These are phyloP conservation scores for Metarhizium rileyi DNA, from an alignment of 2,329 filamentous ascomycete genomes.

Conservation along the genomic window DNA sequence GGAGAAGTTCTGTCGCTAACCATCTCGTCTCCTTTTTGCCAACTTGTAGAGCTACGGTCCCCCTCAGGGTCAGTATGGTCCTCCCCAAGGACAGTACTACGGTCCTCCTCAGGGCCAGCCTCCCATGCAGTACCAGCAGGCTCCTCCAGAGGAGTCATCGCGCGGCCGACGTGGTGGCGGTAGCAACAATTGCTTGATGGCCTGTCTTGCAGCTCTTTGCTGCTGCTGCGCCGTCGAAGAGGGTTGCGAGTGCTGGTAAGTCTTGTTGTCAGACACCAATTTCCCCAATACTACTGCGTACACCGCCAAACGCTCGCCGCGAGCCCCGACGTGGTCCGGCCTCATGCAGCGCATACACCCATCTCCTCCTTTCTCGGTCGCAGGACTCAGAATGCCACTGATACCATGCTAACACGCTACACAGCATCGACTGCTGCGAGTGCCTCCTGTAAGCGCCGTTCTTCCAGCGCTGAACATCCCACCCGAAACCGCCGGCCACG, in stretches of 20 bases:
- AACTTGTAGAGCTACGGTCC: constrained; percentile 18
- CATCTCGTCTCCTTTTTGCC: background rate
- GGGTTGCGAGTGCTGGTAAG: constrained; percentile 40
- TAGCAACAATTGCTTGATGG: constrained; percentile 33
- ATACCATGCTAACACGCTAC: background rate
- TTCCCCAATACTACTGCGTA: background rate
- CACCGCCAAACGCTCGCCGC: background rate
- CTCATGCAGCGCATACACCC: background rate
- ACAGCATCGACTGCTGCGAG: constrained; percentile 32
- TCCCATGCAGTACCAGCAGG: constrained; percentile 35
- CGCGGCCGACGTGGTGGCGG: constrained; percentile 21
- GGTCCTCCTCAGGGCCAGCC: constrained; percentile 25
- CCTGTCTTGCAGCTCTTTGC: constrained; percentile 38
- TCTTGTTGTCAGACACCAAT: constrained; percentile 2
- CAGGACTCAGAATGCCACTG: background rate
- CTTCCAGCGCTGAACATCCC: background rate
- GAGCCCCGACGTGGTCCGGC: background rate
- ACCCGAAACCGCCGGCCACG: background rate
- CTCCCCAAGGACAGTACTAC: constrained; percentile 23
- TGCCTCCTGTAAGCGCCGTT: constrained; percentile 23
- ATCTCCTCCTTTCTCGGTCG: background rate
- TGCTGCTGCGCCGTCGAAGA: constrained; percentile 42
- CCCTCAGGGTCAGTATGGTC: constrained; percentile 22
- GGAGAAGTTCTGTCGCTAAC: constrained; percentile 1
- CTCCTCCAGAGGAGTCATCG: constrained; percentile 21